These are phyloP conservation scores for Lyophyllum semitale DNA, from an alignment of 768 basidiomycete species.

Conservation along the genomic window DNA sequence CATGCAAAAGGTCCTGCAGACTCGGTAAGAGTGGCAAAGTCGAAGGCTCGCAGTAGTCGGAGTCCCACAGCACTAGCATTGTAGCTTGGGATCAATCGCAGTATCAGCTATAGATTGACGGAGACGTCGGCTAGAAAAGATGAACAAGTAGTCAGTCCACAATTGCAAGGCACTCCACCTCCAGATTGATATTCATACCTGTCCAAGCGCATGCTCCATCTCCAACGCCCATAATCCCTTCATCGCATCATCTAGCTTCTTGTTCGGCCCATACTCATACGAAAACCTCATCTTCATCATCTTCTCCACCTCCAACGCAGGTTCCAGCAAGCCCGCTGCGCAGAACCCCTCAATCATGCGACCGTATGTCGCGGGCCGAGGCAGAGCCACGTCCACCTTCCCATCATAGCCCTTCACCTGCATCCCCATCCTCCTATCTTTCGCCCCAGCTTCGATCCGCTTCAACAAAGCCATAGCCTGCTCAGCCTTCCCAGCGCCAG, in stretches of 20 bases:
- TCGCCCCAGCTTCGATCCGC: constrained; percentile 2
- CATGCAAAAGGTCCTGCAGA: too few relatives aligned
- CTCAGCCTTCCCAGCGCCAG: constrained; percentile 12
- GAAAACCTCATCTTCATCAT: constrained; percentile 12
- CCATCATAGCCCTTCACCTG: constrained; percentile 4
- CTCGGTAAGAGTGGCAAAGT: neutral
- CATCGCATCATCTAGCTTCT: constrained; percentile 2
- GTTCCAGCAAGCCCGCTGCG: constrained; percentile 11
- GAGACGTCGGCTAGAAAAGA: neutral
- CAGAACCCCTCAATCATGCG: constrained; percentile 16
- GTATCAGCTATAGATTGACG: neutral
- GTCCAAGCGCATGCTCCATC: constrained; percentile 1
- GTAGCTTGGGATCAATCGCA: neutral
- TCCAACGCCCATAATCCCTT: constrained; percentile 8
- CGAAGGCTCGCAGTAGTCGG: neutral
- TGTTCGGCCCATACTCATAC: constrained; percentile 1
- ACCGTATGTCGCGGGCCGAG: constrained; percentile 11
- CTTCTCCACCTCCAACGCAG: constrained; percentile 14
- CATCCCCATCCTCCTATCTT: neutral
- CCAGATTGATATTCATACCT: neutral
- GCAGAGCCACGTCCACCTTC: neutral
- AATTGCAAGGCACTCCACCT: neutral
- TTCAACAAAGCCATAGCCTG: constrained; percentile 14
- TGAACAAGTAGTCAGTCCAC: neutral
- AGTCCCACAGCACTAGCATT: neutral